Conservation (phyloP, 164 flowering plant species). For the Vitis rotundifolia region DNA sequence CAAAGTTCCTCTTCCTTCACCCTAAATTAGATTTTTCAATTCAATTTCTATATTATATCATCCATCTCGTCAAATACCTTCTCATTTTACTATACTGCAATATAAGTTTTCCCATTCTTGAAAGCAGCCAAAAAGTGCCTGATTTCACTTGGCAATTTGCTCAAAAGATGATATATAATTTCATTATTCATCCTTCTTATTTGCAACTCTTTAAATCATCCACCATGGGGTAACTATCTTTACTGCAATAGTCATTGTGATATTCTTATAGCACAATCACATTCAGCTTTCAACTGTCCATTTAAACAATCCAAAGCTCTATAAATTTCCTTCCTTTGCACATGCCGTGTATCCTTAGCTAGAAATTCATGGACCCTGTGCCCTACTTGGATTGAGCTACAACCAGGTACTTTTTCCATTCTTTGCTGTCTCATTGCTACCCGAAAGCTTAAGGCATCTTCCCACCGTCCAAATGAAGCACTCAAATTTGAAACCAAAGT, state of each 20-base stretch:
- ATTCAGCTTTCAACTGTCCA: constrained; percentile 28
- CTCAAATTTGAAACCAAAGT: constrained; percentile 45
- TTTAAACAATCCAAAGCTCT: constrained; percentile 28
- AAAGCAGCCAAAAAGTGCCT: background rate
- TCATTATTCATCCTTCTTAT: too few species aligned
- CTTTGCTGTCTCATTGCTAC: constrained; percentile 38
- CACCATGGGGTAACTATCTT: background rate
- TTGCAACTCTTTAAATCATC: background rate
- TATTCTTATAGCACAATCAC: constrained; percentile 4
- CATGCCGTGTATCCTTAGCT: constrained; percentile 42
- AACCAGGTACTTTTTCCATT: constrained; percentile 50
- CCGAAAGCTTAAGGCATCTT: constrained; percentile 32
- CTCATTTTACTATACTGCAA: too few species aligned
- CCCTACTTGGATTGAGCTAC: constrained; percentile 56
- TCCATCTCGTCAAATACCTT: too few species aligned
- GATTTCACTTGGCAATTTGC: background rate
- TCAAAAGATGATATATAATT: too few species aligned
- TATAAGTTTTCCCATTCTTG: too few species aligned
- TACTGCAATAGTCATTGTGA: background rate
- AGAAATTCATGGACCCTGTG: constrained; percentile 47
- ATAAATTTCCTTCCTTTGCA: constrained; percentile 35
- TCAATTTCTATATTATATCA: too few species aligned
- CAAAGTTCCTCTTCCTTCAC: background rate
- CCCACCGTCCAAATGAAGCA: constrained; percentile 42
- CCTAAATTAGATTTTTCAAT: too few species aligned